A percentile compares a stretch with the other conserved stretches of the same genome.
Conservation (phyloP, 768 basidiomycete species). For the Xerocomellus dryophilus region DNA sequence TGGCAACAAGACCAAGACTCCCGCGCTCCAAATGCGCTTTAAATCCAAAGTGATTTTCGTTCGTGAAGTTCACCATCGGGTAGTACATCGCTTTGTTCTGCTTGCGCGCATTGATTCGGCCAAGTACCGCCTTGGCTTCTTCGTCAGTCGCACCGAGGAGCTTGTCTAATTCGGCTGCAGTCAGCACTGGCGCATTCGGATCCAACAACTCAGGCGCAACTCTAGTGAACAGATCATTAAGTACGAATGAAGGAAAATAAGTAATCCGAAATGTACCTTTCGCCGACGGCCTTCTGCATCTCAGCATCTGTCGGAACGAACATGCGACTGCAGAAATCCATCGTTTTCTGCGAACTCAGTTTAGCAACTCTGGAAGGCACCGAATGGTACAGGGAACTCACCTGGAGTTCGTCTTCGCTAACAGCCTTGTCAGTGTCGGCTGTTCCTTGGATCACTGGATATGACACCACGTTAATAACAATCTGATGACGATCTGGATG, state of each 20-base stretch:
- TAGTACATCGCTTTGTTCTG: constrained; percentile 16
- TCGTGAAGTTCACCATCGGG: constrained; percentile 8
- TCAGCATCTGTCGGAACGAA: constrained; percentile 9
- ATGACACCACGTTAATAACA: neutral
- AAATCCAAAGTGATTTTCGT: constrained; percentile 13
- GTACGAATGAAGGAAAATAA: neutral
- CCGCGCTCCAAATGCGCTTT: constrained; percentile 4
- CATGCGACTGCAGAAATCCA: constrained; percentile 7
- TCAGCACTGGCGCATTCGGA: neutral
- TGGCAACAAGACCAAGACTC: neutral
- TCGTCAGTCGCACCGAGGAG: constrained; percentile 1
- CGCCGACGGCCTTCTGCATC: neutral
- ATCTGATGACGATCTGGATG: neutral
- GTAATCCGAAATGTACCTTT: neutral
- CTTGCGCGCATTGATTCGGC: constrained; percentile 17
- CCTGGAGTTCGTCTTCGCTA: constrained; percentile 9
- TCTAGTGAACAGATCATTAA: neutral
- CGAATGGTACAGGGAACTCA: neutral
- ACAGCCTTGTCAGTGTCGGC: constrained; percentile 4
- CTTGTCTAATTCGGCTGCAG: neutral
- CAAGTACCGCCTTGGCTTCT: constrained; percentile 9
- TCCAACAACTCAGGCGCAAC: neutral
- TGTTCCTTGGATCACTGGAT: constrained; percentile 10
- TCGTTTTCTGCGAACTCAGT: constrained; percentile 3
- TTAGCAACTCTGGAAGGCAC: neutral